These are phyloP conservation scores for Senna siamea DNA, from an alignment of 306 rosid species.

Conservation along the genomic window DNA sequence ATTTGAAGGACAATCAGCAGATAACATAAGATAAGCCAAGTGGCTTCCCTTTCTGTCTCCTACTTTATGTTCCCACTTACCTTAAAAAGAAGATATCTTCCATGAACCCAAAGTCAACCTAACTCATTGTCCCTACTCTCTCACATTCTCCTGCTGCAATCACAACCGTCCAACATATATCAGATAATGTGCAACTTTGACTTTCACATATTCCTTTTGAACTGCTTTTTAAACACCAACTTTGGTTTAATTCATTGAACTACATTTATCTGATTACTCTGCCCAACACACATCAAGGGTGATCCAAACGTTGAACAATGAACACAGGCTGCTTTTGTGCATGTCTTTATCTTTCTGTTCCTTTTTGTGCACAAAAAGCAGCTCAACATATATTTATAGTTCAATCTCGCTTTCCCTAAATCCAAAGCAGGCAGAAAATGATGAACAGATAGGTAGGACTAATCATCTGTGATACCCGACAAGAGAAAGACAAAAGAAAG, in stretches of 20 bases:
- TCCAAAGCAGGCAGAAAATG: slow-evolving; percentile 53
- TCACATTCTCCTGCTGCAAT: slow-evolving; percentile 47
- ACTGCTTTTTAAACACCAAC: too few species aligned
- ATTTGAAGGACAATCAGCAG: slow-evolving; percentile 42
- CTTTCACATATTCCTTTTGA: too few species aligned
- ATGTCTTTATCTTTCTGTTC: slow-evolving; percentile 53
- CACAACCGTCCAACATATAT: slow-evolving; percentile 62
- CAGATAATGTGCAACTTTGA: slow-evolving; percentile 65
- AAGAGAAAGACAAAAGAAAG: slow-evolving; percentile 4
- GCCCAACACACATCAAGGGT: slow-evolving; percentile 32
- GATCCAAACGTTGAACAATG: slow-evolving; percentile 68
- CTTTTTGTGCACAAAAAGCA: slow-evolving; percentile 47
- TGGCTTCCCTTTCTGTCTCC: slow-evolving; percentile 43
- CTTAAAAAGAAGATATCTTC: slow-evolving; percentile 53
- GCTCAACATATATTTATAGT: slow-evolving; percentile 39
- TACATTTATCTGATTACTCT: too few species aligned
- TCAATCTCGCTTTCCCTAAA: slow-evolving; percentile 64
- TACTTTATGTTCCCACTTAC: slow-evolving; percentile 52
- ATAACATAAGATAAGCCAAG: slow-evolving; percentile 54
- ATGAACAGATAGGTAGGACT: slow-evolving; percentile 32
- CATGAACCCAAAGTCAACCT: slow-evolving; percentile 46
- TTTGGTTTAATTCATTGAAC: too few species aligned
- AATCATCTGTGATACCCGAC: slow-evolving; percentile 38
- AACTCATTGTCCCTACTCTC: slow-evolving; percentile 45
- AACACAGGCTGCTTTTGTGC: slow-evolving; percentile 69